A percentile compares a stretch with the other conserved stretches of the same genome.
Evolutionary conservation across 768 basidiomycete genomes (phyloP).

Genomic region (Coprinopsis marcescibilis): DNA sequence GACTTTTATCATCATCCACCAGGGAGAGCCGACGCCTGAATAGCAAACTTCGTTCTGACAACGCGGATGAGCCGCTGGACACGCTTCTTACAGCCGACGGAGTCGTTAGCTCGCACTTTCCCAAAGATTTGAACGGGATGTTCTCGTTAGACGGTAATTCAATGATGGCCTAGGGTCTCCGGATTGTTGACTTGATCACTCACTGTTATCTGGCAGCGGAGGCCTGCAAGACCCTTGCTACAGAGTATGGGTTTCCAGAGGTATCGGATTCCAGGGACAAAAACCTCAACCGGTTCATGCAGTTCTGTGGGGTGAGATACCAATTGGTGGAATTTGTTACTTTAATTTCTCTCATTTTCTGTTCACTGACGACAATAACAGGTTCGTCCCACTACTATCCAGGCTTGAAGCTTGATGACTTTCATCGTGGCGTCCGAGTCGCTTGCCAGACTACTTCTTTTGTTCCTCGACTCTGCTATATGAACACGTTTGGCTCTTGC

Average conservation of each 20-base stretch:
- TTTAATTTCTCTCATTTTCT: background rate
- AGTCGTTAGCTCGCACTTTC: conserved; percentile 41
- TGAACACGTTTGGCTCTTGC: too few species aligned
- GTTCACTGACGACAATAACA: background rate
- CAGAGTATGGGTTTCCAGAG: conserved; percentile 33
- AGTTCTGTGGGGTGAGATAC: conserved; percentile 51
- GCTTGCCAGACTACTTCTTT: too few species aligned
- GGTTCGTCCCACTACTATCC: background rate
- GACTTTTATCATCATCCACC: conserved; percentile 1
- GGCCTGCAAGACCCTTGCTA: conserved; percentile 28
- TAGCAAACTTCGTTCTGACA: conserved; percentile 36
- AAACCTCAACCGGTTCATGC: conserved; percentile 54
- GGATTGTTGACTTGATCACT: background rate
- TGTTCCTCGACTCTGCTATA: too few species aligned
- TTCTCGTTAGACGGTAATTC: conserved; percentile 46
- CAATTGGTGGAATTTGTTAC: conserved; percentile 40
- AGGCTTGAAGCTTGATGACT: too few species aligned
- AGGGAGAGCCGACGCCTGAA: conserved; percentile 59
- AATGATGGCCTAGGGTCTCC: background rate
- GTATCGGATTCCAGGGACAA: conserved; percentile 34
- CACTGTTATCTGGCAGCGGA: conserved; percentile 19
- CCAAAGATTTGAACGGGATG: conserved; percentile 45
- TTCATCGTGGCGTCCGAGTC: too few species aligned
- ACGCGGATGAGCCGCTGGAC: conserved; percentile 34
- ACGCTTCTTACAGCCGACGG: conserved; percentile 46